Evolutionary conservation across 2,329 filamentous ascomycete species (phyloP), one percentile per base, ranked within the genome.

Genomic region (Ophiostoma sp.): DNA sequence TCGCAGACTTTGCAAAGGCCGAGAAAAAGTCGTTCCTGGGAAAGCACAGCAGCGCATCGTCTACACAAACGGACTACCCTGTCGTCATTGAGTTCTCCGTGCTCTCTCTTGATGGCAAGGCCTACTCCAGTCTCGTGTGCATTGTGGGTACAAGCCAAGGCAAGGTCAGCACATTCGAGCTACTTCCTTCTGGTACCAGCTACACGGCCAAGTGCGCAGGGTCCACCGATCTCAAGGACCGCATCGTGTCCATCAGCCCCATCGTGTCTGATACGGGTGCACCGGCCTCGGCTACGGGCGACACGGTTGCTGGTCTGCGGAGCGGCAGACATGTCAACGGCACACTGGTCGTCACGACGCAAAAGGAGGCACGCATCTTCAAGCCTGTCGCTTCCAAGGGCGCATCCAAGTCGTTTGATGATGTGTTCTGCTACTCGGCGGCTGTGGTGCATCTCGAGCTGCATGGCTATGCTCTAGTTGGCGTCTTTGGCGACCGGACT

Each of bases 81-180:
- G 92, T 92, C 0, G 84, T 82, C 42, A 87, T 98, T 41, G 92
- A 97, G 75, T 99, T 98, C 79, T 92, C 92, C 67, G 92, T 97
- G 64, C 89, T 99, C 87, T 96, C 91, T 3, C 80, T 97, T 4
- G 95, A 98, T 60, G 91, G 89, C n/a, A 94, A 98, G 75, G 88
- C 92, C 72, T 99, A 96, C 76, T 98, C 95, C 1, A 97, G 93
- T 74, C 96, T 99, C 68, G 87, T 89, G 69, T 90, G 95, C 72
- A 96, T 98, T 73, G 91, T 96, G 1, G 95, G 95, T 27, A 98
- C 95, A 0, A 93, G 89, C 72, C 78, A 87, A 42, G 95, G 95
- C 55, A 92, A 91, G 74, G 81, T 98, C 18, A 87, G 89, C 6
- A 98, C 94, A 0, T 94, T 98, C 80, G 97, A 97, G 79, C 82